A percentile compares a stretch with the other conserved stretches of the same genome.
Conservation (phyloP, 2,329 filamentous ascomycete species). For the Elsinoe arachidis region DNA sequence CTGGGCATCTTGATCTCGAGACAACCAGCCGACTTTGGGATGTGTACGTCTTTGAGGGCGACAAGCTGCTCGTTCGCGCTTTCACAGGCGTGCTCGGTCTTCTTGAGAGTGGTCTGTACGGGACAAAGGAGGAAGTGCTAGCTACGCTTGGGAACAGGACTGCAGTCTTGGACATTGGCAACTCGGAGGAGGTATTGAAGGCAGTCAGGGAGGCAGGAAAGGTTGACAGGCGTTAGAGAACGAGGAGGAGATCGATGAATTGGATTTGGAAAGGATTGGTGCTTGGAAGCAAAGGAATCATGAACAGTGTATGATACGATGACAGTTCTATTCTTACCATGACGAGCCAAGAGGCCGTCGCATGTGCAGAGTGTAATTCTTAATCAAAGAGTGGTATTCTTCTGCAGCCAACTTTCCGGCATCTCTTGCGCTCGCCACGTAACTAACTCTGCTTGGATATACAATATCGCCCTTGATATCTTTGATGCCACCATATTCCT, state of each 20-base stretch:
- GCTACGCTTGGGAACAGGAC: constrained; percentile 35
- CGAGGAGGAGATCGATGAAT: background rate
- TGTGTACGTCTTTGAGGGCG: constrained; percentile 74
- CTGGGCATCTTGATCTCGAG: constrained; percentile 40
- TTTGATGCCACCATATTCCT: too few relatives aligned
- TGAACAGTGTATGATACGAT: constrained; percentile 6
- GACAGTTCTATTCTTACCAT: constrained; percentile 3
- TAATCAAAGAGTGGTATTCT: constrained; percentile 1
- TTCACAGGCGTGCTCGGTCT: constrained; percentile 56
- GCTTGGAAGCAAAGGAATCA: too few relatives aligned
- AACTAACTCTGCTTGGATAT: too few relatives aligned
- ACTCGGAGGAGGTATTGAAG: constrained; percentile 34
- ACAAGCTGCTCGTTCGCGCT: constrained; percentile 60
- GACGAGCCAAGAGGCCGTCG: background rate
- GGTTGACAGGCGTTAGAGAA: constrained; percentile 21
- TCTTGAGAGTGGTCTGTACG: constrained; percentile 45
- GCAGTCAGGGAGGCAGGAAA: constrained; percentile 32
- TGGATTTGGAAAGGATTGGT: background rate
- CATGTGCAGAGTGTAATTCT: background rate
- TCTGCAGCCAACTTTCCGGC: background rate
- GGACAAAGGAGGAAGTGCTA: constrained; percentile 35
- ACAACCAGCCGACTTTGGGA: constrained; percentile 69
- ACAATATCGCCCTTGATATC: too few relatives aligned
- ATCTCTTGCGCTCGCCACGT: too few relatives aligned
- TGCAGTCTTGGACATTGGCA: constrained; percentile 26